Percentiles rank a stretch among this genome's conserved stretches.
Conservation (phyloP, 148 eudicot genomes). For the Arbutus unedo region DNA sequence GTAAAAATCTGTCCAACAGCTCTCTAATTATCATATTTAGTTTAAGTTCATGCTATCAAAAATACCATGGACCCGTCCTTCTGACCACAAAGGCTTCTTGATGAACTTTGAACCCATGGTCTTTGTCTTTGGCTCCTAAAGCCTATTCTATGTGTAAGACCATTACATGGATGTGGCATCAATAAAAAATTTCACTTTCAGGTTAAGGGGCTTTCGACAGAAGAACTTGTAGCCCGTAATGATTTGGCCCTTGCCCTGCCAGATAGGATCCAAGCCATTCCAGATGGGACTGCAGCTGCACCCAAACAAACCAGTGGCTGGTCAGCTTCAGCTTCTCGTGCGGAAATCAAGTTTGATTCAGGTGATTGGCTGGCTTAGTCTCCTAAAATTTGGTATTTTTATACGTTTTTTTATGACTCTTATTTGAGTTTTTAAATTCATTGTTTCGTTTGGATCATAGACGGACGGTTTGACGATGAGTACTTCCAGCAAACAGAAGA, state of each 20-base stretch:
- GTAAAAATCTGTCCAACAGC: neutral
- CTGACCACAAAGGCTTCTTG: neutral
- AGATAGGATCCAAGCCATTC: slow-evolving; percentile 83
- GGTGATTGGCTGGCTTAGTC: slow-evolving; percentile 37
- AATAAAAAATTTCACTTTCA: slow-evolving; percentile 28
- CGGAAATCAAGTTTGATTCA: slow-evolving; percentile 90
- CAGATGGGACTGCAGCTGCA: slow-evolving; percentile 82
- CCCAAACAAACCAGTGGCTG: slow-evolving; percentile 83
- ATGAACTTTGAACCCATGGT: neutral
- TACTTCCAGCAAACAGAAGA: slow-evolving; percentile 87
- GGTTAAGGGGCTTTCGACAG: slow-evolving; percentile 91
- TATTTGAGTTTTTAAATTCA: slow-evolving; percentile 8
- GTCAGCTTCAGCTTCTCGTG: slow-evolving; percentile 76
- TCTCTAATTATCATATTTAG: neutral
- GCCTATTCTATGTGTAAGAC: neutral
- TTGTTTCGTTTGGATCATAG: slow-evolving; percentile 32
- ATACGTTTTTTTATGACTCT: neutral
- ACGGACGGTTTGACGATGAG: slow-evolving; percentile 70
- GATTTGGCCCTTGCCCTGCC: slow-evolving; percentile 90
- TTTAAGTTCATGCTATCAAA: neutral
- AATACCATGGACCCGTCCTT: neutral
- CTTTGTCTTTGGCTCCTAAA: neutral
- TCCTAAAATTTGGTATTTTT: neutral
- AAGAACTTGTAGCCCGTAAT: slow-evolving; percentile 82
- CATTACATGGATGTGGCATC: neutral